Percentiles rank a stretch among this genome's conserved stretches.
phyloP scores from a whole-genome alignment of 345 rosid genomes.

The Eucalyptus tenuipes region DNA sequence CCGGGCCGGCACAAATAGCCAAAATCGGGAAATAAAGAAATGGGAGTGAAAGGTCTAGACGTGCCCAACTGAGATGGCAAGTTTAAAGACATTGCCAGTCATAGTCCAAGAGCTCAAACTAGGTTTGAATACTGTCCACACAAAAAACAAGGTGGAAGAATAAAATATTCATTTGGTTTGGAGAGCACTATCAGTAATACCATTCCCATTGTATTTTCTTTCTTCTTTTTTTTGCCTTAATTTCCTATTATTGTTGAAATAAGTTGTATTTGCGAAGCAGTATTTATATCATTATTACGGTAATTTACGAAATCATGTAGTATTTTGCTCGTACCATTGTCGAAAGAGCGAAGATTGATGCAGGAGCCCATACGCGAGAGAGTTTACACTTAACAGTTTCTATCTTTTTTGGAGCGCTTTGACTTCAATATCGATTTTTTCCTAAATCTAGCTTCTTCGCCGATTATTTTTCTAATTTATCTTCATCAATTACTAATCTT shows the following conservation, averaged over 20 bases:
- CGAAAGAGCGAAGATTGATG: too few species aligned
- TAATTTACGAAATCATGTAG: background rate
- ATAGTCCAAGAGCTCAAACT: background rate
- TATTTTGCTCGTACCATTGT: too few species aligned
- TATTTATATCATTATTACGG: background rate
- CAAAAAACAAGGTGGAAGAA: background rate
- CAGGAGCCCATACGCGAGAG: too few species aligned
- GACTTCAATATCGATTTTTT: too few species aligned
- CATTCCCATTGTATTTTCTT: background rate
- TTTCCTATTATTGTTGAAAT: background rate
- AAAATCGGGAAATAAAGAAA: background rate
- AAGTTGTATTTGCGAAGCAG: background rate
- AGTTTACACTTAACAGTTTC: too few species aligned
- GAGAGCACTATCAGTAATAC: background rate
- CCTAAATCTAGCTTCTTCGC: too few species aligned
- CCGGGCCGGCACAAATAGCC: background rate
- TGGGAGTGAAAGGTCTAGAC: background rate
- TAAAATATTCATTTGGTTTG: background rate
- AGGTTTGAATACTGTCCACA: background rate
- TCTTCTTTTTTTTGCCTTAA: background rate
- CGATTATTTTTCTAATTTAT: too few species aligned
- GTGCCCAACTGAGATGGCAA: background rate
- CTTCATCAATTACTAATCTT: too few species aligned
- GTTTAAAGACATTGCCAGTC: background rate
- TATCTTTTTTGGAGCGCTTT: too few species aligned